Base-by-base conservation (phyloP, 2,329 filamentous ascomycete genomes). In the Diplocarpon rosae region DNA sequence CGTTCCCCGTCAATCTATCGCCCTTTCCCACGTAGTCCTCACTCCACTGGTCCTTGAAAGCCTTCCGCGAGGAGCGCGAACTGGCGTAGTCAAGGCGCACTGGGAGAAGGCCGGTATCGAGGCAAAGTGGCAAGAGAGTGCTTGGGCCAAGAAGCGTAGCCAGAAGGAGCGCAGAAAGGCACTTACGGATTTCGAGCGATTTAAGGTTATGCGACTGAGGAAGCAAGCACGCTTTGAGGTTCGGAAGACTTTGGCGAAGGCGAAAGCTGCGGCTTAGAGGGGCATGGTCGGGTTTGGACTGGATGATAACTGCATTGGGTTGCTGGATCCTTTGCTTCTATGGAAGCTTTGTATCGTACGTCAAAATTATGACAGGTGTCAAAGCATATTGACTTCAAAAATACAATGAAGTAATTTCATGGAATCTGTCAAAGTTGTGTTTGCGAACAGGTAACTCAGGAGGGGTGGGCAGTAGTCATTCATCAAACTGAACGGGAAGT, bases 171-270 rank as follows among this genome's bases (percentile, higher is more conserved):
- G 86, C 75, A 85, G 92, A 77, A 84, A 83, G 75, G 79, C 80
- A 64, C 77, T 98, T 59, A 93, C 83, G 72, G 92, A 98, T 79
- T 98, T 98, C 68, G 92, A 98, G 78, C 84, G 92, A 70, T 98
- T 96, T 87, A 95, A 98, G 85, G 92, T 96, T 64, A 78, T 96
- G 80, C 83, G 90, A 72, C 78, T 96, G 73, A 93, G 90, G 84
- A 98, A 98, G 83, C 89, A 95, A 83, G 86, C 89, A 69, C 85
- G 89, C 69, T 96, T 93, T 75, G 89, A 95, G 78, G 83, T 95
- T 72, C 84, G 84, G 74, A 96, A 95, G 84, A 83, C 86, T 64
- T 77, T 93, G 67, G 86, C 88, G 67, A 94, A 95, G 80, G 75
- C 94, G 72, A 85, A 84, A 76, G 82, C 84, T 63, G 73, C 82